Evolutionary conservation across 768 basidiomycete genomes (phyloP).

Genomic region (Xerocomellus amylosporus): DNA sequence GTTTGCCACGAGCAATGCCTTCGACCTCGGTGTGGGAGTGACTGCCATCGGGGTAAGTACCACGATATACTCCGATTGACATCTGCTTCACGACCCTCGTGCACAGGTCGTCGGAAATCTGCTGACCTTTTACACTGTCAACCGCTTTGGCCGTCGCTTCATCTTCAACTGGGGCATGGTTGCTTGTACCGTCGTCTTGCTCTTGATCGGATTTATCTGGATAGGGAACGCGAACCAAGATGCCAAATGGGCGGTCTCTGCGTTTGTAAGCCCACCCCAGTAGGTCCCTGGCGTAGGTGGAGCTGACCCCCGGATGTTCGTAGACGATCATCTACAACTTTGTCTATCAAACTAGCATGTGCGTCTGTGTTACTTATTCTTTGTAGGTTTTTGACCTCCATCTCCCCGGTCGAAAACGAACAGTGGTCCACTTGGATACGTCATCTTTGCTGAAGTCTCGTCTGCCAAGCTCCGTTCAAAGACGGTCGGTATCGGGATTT

Average conservation of each 20-base stretch:
- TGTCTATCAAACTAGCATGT: conserved; percentile 26
- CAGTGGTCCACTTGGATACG: conserved; percentile 28
- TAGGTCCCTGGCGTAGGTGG: neutral
- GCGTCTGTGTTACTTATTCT: rapidly evolving
- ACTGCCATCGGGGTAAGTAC: conserved; percentile 24
- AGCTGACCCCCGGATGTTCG: neutral
- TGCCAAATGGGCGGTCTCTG: conserved; percentile 25
- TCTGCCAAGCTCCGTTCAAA: conserved; percentile 31
- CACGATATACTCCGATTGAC: neutral
- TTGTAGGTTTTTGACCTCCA: neutral
- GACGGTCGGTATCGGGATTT: conserved; percentile 28
- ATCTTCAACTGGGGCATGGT: conserved; percentile 31
- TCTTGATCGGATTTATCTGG: conserved; percentile 30
- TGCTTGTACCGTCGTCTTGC: conserved; percentile 20
- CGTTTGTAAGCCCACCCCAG: conserved; percentile 15
- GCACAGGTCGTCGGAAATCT: conserved; percentile 26
- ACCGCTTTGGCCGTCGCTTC: conserved; percentile 23
- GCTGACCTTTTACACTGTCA: conserved; percentile 25
- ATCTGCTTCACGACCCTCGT: neutral
- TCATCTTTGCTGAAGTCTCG: conserved; percentile 30
- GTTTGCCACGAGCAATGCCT: conserved; percentile 26
- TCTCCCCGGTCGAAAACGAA: no score
- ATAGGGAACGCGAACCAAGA: conserved; percentile 8
- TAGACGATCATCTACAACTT: conserved; percentile 33
- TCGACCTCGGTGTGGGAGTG: conserved; percentile 31